These are phyloP conservation scores for Monosporozyma servazzii DNA, from an alignment of 805 yeast species.

Conservation along the genomic window DNA sequence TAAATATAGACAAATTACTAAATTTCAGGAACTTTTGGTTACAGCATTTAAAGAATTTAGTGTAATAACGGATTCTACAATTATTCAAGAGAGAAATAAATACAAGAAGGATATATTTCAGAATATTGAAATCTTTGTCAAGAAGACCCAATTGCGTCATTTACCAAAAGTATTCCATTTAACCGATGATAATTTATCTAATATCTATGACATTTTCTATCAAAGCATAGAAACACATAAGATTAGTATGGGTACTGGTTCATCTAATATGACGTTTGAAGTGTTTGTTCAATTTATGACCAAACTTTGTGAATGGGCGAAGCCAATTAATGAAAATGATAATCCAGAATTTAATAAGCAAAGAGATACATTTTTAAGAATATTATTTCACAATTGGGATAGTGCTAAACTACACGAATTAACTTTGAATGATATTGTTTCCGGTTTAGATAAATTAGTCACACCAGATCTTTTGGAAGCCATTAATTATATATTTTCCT, in stretches of 20 bases:
- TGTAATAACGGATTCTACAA: slow-evolving; percentile 64
- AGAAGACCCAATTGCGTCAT: slow-evolving; percentile 83
- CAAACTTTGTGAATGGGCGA: slow-evolving; percentile 72
- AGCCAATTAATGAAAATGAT: slow-evolving; percentile 30
- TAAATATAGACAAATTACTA: slow-evolving; percentile 58
- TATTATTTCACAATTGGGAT: slow-evolving; percentile 69
- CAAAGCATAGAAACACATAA: slow-evolving; percentile 61
- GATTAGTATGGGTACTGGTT: slow-evolving; percentile 41
- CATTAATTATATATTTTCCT: slow-evolving; percentile 66
- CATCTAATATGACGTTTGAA: slow-evolving; percentile 63
- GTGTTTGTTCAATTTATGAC: slow-evolving; percentile 68
- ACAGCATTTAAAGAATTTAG: slow-evolving; percentile 89
- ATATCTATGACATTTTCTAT: slow-evolving; percentile 78
- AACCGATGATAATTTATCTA: slow-evolving; percentile 47
- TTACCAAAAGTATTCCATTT: slow-evolving; percentile 65
- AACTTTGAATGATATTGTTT: slow-evolving; percentile 57
- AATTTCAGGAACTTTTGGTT: slow-evolving; percentile 82
- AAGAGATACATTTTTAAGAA: slow-evolving; percentile 43
- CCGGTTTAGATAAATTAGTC: slow-evolving; percentile 61
- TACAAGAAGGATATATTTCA: slow-evolving; percentile 70
- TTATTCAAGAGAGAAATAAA: slow-evolving; percentile 58
- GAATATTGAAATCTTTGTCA: slow-evolving; percentile 84
- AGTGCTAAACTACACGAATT: slow-evolving; percentile 44
- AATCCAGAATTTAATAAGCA: slow-evolving; percentile 25
- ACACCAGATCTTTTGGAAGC: slow-evolving; percentile 70